phyloP scores from a whole-genome alignment of 2,329 filamentous ascomycete genomes.

The Phoma herbarum region DNA sequence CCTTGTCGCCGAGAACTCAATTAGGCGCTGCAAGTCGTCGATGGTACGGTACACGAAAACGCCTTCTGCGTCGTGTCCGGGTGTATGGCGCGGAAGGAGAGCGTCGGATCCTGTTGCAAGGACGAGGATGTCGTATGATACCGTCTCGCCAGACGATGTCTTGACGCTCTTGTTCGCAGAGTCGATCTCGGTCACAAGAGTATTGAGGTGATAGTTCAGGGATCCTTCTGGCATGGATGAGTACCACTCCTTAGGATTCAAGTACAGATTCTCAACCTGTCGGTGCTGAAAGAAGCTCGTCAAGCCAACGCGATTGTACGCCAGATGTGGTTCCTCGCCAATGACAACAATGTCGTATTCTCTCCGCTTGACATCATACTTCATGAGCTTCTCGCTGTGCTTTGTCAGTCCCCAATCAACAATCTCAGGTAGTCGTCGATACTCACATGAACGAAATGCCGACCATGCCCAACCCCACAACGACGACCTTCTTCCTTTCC shows the following conservation, averaged over 20 bases:
- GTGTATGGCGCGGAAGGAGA: constrained; percentile 74
- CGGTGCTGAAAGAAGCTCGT: constrained; percentile 90
- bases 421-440: neutral
- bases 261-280: constrained; percentile 84
- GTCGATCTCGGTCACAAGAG: constrained; percentile 73
- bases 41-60: constrained; percentile 92
- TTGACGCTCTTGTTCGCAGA: constrained; percentile 70
- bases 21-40: constrained; percentile 79
- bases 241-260: constrained; percentile 87
- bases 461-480: constrained; percentile 92
- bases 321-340: constrained; percentile 85
- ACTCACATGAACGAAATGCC: constrained; percentile 86
- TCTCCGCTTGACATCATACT: constrained; percentile 76
- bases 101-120: constrained; percentile 89
- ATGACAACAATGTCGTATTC: constrained; percentile 86
- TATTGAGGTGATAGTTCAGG: constrained; percentile 79
- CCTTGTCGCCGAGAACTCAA: constrained; percentile 72
- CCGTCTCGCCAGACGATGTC: constrained; percentile 73
- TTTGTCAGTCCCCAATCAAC: neutral
- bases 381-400: constrained; percentile 83
- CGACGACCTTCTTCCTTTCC: constrained; percentile 73
- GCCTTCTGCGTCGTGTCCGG: constrained; percentile 79
- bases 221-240: constrained; percentile 70
- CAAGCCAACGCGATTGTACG: constrained; percentile 89
- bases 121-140: constrained; percentile 82